Base-by-base conservation (phyloP, 2,329 filamentous ascomycete genomes). In the Leptodontidium sp. region DNA sequence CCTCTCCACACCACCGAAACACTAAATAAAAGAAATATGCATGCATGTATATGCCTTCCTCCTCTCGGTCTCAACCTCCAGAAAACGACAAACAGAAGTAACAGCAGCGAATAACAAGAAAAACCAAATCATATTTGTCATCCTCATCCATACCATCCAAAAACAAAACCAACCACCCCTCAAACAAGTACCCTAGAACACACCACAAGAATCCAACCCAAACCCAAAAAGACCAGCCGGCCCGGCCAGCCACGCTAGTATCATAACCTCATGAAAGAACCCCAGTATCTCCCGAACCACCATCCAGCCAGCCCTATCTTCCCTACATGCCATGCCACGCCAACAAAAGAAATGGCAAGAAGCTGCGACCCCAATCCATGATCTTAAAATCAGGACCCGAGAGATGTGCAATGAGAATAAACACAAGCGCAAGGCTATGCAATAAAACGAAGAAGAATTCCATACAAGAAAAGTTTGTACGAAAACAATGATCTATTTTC, bases 391-490 rank as follows among this genome's bases (percentile, higher is more conserved):
- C 38, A 8, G 15, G 29, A 55, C 14, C 7, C 29, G 21, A 11
- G 21, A 3, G 26, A 21, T 52, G 49, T 52, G 49, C 24, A 52
- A 55, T 35, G 17, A 65, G 61, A 47, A 67, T 69, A 49, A 63
- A 68, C 67, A 68, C 71, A 61, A 69, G 64, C 72, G 73, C 73
- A 72, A 73, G 71, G 74, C 73, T 76, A 76, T 76, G 74, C 75
- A 73, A 72, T 71, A 73, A 53, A 43, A 21, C 6, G 17, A 45
- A 59, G 15, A 12, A 43, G 21, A 29, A n/a, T 49, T 70, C 69
- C 66, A 72, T 72, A 75, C 68, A 72, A 72, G 57, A 68, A 74
- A 68, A 57, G 52, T 65, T 65, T 65, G 58, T 64, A 45, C 57
- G 57, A 17, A 59, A 26, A 58, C 35, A 15, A 59, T 45, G 68